A percentile compares a stretch with the other conserved stretches of the same genome.
Conservation (phyloP, 2,329 filamentous ascomycete genomes). For the Arachnomyces sp. region DNA sequence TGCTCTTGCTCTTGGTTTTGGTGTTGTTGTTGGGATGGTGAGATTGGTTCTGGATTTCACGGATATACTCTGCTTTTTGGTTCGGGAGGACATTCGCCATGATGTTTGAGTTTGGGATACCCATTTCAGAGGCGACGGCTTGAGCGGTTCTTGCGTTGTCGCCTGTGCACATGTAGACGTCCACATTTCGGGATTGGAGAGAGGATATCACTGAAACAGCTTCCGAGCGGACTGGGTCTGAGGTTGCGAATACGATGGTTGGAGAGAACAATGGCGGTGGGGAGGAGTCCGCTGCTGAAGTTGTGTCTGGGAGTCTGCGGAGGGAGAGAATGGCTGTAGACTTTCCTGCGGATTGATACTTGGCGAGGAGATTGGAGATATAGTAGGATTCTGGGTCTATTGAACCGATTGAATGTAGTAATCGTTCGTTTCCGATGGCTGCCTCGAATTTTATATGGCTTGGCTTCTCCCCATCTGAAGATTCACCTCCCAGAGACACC, state of each 20-base stretch:
- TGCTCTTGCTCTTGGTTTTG: slow-evolving; percentile 15
- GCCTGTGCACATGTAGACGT: slow-evolving; percentile 87
- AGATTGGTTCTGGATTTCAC: slow-evolving; percentile 40
- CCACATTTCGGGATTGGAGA: slow-evolving; percentile 58
- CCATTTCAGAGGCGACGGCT: slow-evolving; percentile 67
- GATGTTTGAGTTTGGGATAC: slow-evolving; percentile 66
- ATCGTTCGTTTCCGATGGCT: slow-evolving; percentile 52
- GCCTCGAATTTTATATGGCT: slow-evolving; percentile 33
- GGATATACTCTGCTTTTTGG: slow-evolving; percentile 59
- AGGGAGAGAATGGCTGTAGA: slow-evolving; percentile 40
- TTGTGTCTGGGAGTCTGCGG: slow-evolving; percentile 18
- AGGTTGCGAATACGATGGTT: slow-evolving; percentile 63
- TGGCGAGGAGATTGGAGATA: slow-evolving; percentile 27
- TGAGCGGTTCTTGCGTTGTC: slow-evolving; percentile 80
- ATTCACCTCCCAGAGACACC: slow-evolving; percentile 16
- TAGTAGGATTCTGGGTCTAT: slow-evolving; percentile 26
- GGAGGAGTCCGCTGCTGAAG: slow-evolving; percentile 4
- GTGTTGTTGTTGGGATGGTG: slow-evolving; percentile 17
- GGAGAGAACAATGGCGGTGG: slow-evolving; percentile 35
- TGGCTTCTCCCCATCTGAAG: slow-evolving; percentile 12
- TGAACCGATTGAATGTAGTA: slow-evolving; percentile 32
- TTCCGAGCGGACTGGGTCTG: slow-evolving; percentile 73
- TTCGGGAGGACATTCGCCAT: slow-evolving; percentile 81
- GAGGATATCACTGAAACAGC: slow-evolving; percentile 57
- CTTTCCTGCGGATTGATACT: slow-evolving; percentile 35